Conservation (phyloP, 768 basidiomycete genomes). For the Termitomyces sp. region DNA sequence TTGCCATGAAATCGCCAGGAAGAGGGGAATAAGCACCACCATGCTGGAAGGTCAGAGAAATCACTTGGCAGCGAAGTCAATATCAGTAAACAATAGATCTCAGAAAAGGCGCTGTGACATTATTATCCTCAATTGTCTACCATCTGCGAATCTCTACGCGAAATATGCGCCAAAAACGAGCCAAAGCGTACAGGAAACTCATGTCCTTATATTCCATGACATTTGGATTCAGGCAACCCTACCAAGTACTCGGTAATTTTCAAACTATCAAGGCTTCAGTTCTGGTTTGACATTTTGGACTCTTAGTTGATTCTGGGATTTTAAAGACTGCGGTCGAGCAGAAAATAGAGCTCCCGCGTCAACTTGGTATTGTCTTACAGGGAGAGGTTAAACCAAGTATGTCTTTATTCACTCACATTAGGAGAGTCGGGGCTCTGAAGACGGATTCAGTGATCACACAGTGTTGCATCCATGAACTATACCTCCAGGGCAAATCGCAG, state of each 20-base stretch:
- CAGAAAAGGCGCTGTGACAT: not conserved
- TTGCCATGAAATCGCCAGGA: constrained; percentile 26
- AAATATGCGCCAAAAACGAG: constrained; percentile 89
- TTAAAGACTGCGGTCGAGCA: constrained; percentile 61
- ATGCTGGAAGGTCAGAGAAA: not conserved
- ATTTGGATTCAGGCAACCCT: constrained; percentile 91
- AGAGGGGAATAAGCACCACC: constrained; percentile 11
- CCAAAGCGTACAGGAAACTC: constrained; percentile 90
- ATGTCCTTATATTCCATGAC: constrained; percentile 85
- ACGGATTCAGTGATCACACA: constrained; percentile 91
- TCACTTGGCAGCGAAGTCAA: not conserved
- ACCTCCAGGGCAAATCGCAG: constrained; percentile 68
- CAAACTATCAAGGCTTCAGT: not conserved
- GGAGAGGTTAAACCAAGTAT: constrained; percentile 89
- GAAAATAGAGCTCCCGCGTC: constrained; percentile 73
- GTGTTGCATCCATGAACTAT: constrained; percentile 92
- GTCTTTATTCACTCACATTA: constrained; percentile 23
- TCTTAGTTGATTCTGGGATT: constrained; percentile 79
- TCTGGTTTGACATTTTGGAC: not conserved
- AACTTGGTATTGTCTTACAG: constrained; percentile 73
- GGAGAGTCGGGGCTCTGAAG: constrained; percentile 32
- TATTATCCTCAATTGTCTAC: not conserved
- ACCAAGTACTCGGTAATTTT: constrained; percentile 78
- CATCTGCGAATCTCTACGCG: not conserved
- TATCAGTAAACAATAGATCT: constrained; percentile 12